phyloP scores from a whole-genome alignment of 2,329 filamentous ascomycete species.

The Exophiala bonariae region DNA sequence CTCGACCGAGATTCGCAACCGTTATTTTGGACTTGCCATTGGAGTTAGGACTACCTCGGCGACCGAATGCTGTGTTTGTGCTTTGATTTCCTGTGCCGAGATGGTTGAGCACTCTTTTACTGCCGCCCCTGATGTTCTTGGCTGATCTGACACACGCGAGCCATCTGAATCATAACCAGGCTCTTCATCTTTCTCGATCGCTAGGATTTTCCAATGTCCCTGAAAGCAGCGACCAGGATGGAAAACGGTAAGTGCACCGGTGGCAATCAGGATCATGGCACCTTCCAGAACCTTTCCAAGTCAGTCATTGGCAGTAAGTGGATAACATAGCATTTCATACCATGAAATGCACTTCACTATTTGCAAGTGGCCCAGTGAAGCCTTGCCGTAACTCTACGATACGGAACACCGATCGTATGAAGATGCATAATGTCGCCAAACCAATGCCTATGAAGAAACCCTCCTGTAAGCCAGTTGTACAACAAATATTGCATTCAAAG shows the following conservation, averaged over 20 bases:
- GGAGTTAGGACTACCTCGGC: no score
- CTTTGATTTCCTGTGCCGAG: no score
- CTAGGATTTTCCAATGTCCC: not conserved
- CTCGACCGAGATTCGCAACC: no score
- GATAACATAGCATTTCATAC: no score
- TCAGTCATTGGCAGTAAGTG: no score
- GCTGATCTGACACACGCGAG: no score
- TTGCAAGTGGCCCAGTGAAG: conserved; percentile 46
- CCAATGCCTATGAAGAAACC: conserved; percentile 25
- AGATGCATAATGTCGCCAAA: conserved; percentile 42
- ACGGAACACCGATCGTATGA: conserved; percentile 48
- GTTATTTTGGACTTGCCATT: no score
- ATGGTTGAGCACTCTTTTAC: no score
- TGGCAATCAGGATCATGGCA: conserved; percentile 50
- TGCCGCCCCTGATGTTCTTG: no score
- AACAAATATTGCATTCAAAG: not conserved
- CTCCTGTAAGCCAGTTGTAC: not conserved
- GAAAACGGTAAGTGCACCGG: conserved; percentile 41
- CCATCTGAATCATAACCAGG: no score
- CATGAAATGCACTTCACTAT: conserved; percentile 50
- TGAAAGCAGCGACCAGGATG: conserved; percentile 38
- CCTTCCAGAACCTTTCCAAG: conserved; percentile 46
- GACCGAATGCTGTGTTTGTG: no score
- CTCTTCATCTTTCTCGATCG: no score
- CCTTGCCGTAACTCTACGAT: conserved; percentile 50